Evolutionary conservation across 768 basidiomycete species (phyloP).

Genomic region (Leucosporidium creatinivorum): DNA sequence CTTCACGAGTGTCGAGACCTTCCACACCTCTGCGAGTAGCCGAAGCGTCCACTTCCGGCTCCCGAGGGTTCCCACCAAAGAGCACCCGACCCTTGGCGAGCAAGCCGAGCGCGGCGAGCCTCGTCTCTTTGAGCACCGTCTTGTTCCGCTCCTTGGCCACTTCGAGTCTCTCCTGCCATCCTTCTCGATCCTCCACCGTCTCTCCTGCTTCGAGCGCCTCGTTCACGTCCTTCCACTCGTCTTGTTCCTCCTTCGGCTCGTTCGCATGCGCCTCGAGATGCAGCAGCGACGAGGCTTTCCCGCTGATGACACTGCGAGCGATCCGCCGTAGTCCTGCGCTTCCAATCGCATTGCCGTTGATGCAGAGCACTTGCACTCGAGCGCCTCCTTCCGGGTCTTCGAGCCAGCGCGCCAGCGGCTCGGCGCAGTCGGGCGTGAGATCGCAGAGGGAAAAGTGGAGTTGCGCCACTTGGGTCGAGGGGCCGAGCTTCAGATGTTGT

Average conservation of each 20-base stretch:
- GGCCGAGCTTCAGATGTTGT: constrained; percentile 11
- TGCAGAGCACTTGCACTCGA: constrained; percentile 12
- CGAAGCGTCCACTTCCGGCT: not conserved
- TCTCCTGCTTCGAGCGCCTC: not conserved
- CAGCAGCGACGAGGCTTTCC: constrained; percentile 12
- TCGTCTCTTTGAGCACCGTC: constrained; percentile 16
- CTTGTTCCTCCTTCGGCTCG: constrained; percentile 3
- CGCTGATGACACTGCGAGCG: constrained; percentile 10
- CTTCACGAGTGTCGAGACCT: not conserved
- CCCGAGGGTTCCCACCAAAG: constrained; percentile 11
- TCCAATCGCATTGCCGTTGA: constrained; percentile 12
- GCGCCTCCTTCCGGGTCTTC: constrained; percentile 13
- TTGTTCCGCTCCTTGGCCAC: constrained; percentile 24
- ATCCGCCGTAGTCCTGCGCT: constrained; percentile 12
- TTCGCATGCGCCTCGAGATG: constrained; percentile 29
- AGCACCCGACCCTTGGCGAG: constrained; percentile 11
- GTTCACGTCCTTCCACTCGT: not conserved
- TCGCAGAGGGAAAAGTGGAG: constrained; percentile 17
- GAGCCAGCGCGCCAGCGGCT: constrained; percentile 21
- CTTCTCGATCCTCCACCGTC: not conserved
- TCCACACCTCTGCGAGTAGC: not conserved
- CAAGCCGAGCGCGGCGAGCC: constrained; percentile 10
- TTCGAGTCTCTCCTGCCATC: constrained; percentile 8
- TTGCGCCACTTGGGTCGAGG: constrained; percentile 13
- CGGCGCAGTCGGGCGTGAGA: constrained; percentile 20